These are phyloP conservation scores for Boechera divaricarpa DNA, from an alignment of 345 rosid genomes.

Conservation along the genomic window DNA sequence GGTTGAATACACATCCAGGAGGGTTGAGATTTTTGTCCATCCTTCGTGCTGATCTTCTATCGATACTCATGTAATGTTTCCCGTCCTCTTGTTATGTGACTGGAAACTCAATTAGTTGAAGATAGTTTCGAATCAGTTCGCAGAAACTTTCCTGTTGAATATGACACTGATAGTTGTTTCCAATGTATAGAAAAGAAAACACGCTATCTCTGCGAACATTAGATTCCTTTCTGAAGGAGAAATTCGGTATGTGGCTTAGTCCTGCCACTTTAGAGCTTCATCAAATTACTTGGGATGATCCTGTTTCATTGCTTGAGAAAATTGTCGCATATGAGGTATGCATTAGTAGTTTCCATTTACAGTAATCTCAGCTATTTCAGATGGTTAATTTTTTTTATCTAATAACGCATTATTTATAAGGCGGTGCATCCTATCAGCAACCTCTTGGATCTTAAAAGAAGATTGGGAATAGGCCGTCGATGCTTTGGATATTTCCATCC, in stretches of 20 bases:
- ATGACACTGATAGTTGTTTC: slow-evolving; percentile 23
- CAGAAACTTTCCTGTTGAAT: background rate
- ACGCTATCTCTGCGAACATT: slow-evolving; percentile 66
- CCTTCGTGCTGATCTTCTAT: slow-evolving; percentile 83
- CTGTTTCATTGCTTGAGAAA: slow-evolving; percentile 94
- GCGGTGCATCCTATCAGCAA: slow-evolving; percentile 98
- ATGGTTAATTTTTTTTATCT: slow-evolving; percentile 11
- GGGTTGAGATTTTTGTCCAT: slow-evolving; percentile 79
- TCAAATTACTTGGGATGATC: slow-evolving; percentile 91
- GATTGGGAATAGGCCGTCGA: slow-evolving; percentile 83
- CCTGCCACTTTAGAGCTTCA: slow-evolving; percentile 93
- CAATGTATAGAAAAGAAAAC: slow-evolving; percentile 71
- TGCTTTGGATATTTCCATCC: slow-evolving; percentile 96
- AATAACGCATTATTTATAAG: slow-evolving; percentile 45
- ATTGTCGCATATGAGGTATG: slow-evolving; percentile 89
- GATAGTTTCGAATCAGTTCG: slow-evolving; percentile 10
- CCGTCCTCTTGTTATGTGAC: slow-evolving; percentile 10
- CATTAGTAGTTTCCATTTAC: slow-evolving; percentile 26
- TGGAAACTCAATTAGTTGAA: slow-evolving; percentile 3
- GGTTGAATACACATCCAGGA: slow-evolving; percentile 83
- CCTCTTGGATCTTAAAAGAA: slow-evolving; percentile 88
- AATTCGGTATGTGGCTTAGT: slow-evolving; percentile 89
- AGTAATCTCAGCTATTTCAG: background rate
- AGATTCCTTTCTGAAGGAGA: slow-evolving; percentile 81
- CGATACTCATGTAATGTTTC: slow-evolving; percentile 66